Percentiles rank a stretch among this genome's conserved stretches.
Conservation (phyloP, 2,329 filamentous ascomycete genomes). For the Aspergillus sp. region DNA sequence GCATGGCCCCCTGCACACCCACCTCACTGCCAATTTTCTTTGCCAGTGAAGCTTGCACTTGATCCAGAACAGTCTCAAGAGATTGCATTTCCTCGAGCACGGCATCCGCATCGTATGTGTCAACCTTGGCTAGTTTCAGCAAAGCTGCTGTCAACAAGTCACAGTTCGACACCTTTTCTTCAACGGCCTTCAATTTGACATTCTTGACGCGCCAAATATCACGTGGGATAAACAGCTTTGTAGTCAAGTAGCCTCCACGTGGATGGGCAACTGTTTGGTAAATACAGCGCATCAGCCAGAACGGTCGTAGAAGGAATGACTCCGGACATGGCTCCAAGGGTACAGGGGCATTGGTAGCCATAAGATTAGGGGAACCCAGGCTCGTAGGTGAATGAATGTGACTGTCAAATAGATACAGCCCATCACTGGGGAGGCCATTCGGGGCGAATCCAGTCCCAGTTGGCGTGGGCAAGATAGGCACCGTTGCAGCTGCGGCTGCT, state of each 20-base stretch:
- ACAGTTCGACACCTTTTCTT: constrained; percentile 91
- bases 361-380: constrained; percentile 65
- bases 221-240: constrained; percentile 84
- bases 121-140: constrained; percentile 76
- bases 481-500: constrained; percentile 48
- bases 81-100: constrained; percentile 92
- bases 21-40: constrained; percentile 94
- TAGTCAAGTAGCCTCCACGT: constrained; percentile 86
- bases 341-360: constrained; percentile 65
- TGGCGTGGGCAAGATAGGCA: constrained; percentile 68
- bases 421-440: constrained; percentile 60
- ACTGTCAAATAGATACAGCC: constrained; percentile 79
- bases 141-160: constrained; percentile 88
- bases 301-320: constrained; percentile 84
- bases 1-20: constrained; percentile 71
- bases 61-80: constrained; percentile 80
- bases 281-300: constrained; percentile 94
- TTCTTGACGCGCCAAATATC: constrained; percentile 94
- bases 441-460: constrained; percentile 60
- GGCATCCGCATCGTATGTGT: constrained; percentile 87
- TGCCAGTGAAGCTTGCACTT: constrained; percentile 71
- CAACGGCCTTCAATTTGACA: constrained; percentile 85
- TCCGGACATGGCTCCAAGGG: constrained; percentile 89
- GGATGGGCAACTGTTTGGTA: constrained; percentile 92
- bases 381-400: constrained; percentile 68